Conservation (phyloP, 148 eudicot genomes). For the Cornus suecica region DNA sequence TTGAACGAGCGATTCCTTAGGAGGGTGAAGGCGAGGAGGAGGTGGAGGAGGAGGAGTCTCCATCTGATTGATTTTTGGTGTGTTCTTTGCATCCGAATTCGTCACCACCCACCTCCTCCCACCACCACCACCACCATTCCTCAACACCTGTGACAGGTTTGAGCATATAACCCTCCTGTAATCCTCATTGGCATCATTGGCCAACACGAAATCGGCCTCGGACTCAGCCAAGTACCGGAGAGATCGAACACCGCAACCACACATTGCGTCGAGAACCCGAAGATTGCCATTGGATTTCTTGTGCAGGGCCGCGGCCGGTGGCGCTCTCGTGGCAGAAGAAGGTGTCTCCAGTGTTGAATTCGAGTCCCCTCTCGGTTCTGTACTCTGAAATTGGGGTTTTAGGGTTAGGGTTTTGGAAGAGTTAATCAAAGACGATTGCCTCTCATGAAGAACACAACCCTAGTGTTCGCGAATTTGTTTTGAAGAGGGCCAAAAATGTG, state of each 20-base stretch:
- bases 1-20: too few relatives aligned
- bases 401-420: conserved; percentile 15
- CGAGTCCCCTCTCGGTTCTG: too few relatives aligned
- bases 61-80: neutral
- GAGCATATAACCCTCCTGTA: conserved; percentile 41
- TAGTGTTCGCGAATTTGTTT: too few relatives aligned
- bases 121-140: too few relatives aligned
- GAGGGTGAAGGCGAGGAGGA: too few relatives aligned
- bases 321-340: conserved; percentile 91
- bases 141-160: conserved; percentile 46
- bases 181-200: conserved; percentile 56
- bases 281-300: conserved; percentile 50
- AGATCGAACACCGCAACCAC: too few relatives aligned
- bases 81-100: conserved; percentile 56
- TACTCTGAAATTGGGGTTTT: conserved; percentile 18
- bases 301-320: conserved; percentile 66
- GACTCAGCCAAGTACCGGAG: too few relatives aligned
- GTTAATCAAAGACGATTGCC: too few relatives aligned
- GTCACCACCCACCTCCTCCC: conserved; percentile 79
- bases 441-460: too few relatives aligned
- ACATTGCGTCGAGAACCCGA: too few relatives aligned
- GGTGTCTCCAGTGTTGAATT: conserved; percentile 60
- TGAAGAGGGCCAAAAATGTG: too few relatives aligned
- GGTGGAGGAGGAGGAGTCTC: neutral
- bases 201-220: too few relatives aligned